A percentile compares a stretch with the other conserved stretches of the same genome.
These are phyloP conservation scores for Ophidiomyces ophidiicola DNA, from an alignment of 2,329 filamentous ascomycete genomes.

Conservation along the genomic window DNA sequence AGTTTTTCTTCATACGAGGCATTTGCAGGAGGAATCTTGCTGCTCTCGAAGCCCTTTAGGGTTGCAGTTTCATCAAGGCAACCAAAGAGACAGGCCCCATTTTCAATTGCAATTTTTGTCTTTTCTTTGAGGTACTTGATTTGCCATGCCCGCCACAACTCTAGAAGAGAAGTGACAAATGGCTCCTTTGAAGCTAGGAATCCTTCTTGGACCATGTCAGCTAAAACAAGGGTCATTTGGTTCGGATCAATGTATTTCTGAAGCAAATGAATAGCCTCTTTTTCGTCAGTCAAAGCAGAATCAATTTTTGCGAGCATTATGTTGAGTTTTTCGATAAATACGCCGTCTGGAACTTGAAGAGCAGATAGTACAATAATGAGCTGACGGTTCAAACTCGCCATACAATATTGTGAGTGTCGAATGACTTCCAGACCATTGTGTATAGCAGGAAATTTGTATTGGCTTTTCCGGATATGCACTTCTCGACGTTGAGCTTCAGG, in stretches of 20 bases:
- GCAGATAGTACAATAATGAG: constrained; percentile 73
- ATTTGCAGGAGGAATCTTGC: constrained; percentile 27
- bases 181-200: constrained; percentile 68
- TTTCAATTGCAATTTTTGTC: constrained; percentile 65
- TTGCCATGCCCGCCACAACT: constrained; percentile 79
- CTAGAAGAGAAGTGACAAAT: constrained; percentile 66
- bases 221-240: constrained; percentile 60
- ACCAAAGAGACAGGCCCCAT: constrained; percentile 79
- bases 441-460: constrained; percentile 68
- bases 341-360: constrained; percentile 55
- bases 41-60: constrained; percentile 57
- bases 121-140: constrained; percentile 88
- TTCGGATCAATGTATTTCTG: constrained; percentile 73
- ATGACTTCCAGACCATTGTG: constrained; percentile 75
- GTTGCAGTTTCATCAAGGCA: constrained; percentile 74
- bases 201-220: constrained; percentile 62
- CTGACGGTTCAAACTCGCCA: constrained; percentile 77
- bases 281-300: constrained; percentile 53
- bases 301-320: constrained; percentile 58
- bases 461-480: constrained; percentile 69
- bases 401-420: constrained; percentile 60
- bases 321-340: constrained; percentile 57
- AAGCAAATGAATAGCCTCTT: constrained; percentile 55
- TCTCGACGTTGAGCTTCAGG: constrained; percentile 53
- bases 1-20: constrained; percentile 34